phyloP scores from a whole-genome alignment of 2,329 filamentous ascomycete species.

The Colletotrichum paranaense region DNA sequence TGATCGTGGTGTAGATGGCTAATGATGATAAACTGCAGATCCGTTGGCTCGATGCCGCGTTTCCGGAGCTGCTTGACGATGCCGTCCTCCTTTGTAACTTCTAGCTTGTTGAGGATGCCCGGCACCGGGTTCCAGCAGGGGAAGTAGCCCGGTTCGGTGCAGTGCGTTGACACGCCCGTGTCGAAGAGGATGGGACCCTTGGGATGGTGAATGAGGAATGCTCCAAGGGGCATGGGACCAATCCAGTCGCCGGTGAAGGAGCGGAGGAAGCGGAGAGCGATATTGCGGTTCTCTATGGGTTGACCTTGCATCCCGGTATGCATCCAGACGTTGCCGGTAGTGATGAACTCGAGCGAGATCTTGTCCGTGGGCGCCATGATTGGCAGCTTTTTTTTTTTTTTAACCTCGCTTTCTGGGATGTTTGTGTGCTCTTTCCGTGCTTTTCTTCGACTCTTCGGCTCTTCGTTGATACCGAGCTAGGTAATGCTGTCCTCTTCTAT shows the following conservation, averaged over 20 bases:
- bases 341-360: slow-evolving; percentile 35
- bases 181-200: slow-evolving; percentile 40
- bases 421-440: too few relatives aligned
- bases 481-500: not conserved
- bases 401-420: not conserved
- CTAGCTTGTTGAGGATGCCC: slow-evolving; percentile 26
- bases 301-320: slow-evolving; percentile 34
- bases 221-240: slow-evolving; percentile 37
- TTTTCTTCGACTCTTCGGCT: not conserved
- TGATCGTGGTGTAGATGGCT: slow-evolving; percentile 46
- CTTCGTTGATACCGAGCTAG: not conserved
- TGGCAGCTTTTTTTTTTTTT: not conserved
- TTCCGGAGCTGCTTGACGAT: slow-evolving; percentile 36
- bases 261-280: slow-evolving; percentile 37
- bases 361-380: slow-evolving; percentile 3
- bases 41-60: slow-evolving; percentile 36
- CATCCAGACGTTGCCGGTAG: slow-evolving; percentile 39
- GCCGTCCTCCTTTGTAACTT: slow-evolving; percentile 34
- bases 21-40: slow-evolving; percentile 42
- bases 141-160: slow-evolving; percentile 38
- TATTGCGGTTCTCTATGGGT: slow-evolving; percentile 35
- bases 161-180: slow-evolving; percentile 38
- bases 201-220: slow-evolving; percentile 39
- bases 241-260: slow-evolving; percentile 38
- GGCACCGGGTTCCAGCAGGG: slow-evolving; percentile 37